Percentiles rank a stretch among this genome's conserved stretches.
Conservation (phyloP, 2,329 filamentous ascomycete genomes). For the Pestalotiopsis sp. region DNA sequence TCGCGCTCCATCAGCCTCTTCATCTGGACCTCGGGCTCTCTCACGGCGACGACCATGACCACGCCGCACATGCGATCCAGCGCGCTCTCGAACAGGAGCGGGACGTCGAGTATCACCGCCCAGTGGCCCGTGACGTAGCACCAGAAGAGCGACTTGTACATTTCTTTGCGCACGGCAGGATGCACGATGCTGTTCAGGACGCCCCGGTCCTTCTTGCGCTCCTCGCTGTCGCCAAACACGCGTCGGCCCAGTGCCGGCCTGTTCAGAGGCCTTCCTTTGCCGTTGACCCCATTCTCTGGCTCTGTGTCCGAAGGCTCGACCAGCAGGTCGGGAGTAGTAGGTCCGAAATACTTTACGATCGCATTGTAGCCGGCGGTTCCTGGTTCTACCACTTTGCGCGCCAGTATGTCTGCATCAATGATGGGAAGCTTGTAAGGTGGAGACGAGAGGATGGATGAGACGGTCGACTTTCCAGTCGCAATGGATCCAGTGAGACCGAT, state of each 20-base stretch:
- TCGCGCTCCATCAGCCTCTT: slow-evolving; percentile 73
- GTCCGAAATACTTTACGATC: slow-evolving; percentile 79
- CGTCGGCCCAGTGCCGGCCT: slow-evolving; percentile 79
- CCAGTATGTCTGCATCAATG: slow-evolving; percentile 90
- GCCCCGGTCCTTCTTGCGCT: slow-evolving; percentile 68
- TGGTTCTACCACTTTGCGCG: slow-evolving; percentile 91
- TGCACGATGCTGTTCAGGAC: slow-evolving; percentile 90
- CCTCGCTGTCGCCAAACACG: slow-evolving; percentile 80
- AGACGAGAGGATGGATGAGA: slow-evolving; percentile 77
- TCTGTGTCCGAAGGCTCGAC: slow-evolving; percentile 55
- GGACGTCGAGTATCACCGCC: slow-evolving; percentile 91
- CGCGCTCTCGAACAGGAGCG: slow-evolving; percentile 84
- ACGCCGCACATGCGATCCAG: slow-evolving; percentile 85
- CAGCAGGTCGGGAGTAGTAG: slow-evolving; percentile 83
- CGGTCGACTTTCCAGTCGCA: slow-evolving; percentile 96
- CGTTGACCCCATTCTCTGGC: slow-evolving; percentile 53
- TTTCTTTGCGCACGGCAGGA: slow-evolving; percentile 80
- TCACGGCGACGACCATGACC: slow-evolving; percentile 84
- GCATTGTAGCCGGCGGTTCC: slow-evolving; percentile 80
- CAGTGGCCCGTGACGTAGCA: slow-evolving; percentile 76
- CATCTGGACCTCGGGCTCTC: slow-evolving; percentile 81
- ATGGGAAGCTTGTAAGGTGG: slow-evolving; percentile 85
- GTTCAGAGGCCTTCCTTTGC: slow-evolving; percentile 76
- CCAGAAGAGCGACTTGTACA: slow-evolving; percentile 72
- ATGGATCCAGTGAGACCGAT: slow-evolving; percentile 97